Evolutionary conservation across 139 green algal genomes (phyloP).

Genomic region (Microglena sp.): DNA sequence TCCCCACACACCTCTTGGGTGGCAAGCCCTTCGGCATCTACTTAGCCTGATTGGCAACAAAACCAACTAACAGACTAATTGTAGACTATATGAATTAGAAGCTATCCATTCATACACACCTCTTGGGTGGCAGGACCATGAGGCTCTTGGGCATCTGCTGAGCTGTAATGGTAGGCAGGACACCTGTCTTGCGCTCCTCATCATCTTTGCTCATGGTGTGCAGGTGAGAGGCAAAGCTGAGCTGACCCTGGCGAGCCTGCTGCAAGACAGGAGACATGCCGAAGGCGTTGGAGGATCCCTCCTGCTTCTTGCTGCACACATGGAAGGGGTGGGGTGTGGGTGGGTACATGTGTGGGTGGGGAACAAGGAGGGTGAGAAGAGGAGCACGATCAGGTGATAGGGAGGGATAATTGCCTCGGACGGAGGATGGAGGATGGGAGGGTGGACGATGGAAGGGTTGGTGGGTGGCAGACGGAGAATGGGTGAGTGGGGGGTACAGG

Average conservation of each 20-base stretch:
- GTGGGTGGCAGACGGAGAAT: too few relatives aligned
- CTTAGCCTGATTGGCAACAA: not conserved
- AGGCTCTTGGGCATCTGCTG: constrained; percentile 21
- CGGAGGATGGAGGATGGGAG: too few relatives aligned
- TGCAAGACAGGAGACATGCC: not conserved
- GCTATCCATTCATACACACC: not conserved
- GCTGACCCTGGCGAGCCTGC: not conserved
- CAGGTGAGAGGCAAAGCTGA: constrained; percentile 26
- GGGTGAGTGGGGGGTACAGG: too few relatives aligned
- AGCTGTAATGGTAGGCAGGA: not conserved
- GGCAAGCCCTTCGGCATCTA: not conserved
- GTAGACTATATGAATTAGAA: not conserved
- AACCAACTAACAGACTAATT: not conserved
- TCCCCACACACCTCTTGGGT: not conserved
- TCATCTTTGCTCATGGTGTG: constrained; percentile 28
- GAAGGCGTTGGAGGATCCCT: not conserved
- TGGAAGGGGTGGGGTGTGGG: too few relatives aligned
- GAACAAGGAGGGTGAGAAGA: too few relatives aligned
- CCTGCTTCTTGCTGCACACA: constrained; percentile 4
- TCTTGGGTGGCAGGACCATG: constrained; percentile 20
- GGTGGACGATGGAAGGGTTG: too few relatives aligned
- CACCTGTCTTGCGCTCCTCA: constrained; percentile 11
- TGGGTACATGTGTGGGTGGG: too few relatives aligned
- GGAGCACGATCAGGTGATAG: too few relatives aligned
- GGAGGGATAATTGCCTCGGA: too few relatives aligned